Conservation (phyloP, 352 stramenopile genomes). For the Phytophthora constricta region DNA sequence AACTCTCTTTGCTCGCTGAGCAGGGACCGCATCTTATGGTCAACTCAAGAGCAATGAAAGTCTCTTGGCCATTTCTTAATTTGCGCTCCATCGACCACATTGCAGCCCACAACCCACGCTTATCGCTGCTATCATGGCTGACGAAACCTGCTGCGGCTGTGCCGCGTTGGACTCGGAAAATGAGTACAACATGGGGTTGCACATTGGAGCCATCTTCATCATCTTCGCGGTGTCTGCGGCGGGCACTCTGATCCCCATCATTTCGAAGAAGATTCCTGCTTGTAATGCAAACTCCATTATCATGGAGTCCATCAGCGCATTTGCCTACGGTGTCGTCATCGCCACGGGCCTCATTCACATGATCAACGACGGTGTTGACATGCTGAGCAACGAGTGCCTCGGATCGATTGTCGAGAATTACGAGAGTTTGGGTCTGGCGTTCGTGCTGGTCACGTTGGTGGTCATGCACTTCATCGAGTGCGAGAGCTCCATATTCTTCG, state of each 20-base stretch:
- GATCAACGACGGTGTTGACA: slow-evolving; percentile 56
- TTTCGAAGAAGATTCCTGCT: slow-evolving; percentile 33
- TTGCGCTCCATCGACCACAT: no score
- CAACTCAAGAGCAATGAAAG: no score
- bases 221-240: slow-evolving; percentile 45
- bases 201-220: slow-evolving; percentile 54
- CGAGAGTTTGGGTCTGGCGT: slow-evolving; percentile 41
- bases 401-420: slow-evolving; percentile 54
- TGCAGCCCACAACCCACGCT: no score
- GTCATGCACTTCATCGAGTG: slow-evolving; percentile 61
- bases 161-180: no score
- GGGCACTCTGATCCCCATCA: slow-evolving; percentile 44
- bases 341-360: slow-evolving; percentile 73
- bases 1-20: no score
- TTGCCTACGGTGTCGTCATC: slow-evolving; percentile 68
- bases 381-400: slow-evolving; percentile 55
- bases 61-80: no score
- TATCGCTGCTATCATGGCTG: no score
- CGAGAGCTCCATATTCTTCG: slow-evolving; percentile 54
- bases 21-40: no score
- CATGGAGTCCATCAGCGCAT: slow-evolving; percentile 52
- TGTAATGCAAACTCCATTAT: slow-evolving; percentile 29
- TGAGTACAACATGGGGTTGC: slow-evolving; percentile 43
- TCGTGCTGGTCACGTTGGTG: slow-evolving; percentile 57
- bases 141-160: no score